Percentiles rank a stretch among this genome's conserved stretches.
Evolutionary conservation across 1,284 basidiomycete species (phyloP).

Genomic region (Ustilago xerochloae): DNA sequence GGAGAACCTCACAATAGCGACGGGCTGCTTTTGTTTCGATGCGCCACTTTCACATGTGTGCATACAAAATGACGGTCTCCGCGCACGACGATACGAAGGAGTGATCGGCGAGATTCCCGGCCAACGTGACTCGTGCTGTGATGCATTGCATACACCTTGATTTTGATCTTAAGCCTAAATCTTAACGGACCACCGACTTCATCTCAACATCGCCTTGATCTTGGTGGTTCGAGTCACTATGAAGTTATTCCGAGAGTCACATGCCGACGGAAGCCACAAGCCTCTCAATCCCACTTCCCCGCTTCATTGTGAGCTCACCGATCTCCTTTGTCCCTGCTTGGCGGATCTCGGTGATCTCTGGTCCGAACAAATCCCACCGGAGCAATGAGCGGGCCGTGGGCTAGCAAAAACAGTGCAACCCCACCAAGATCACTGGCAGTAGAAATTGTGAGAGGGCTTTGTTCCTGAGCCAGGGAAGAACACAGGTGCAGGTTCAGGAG

Average conservation of each 20-base stretch:
- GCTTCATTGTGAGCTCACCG: background rate
- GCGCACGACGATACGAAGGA: background rate
- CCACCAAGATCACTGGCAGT: background rate
- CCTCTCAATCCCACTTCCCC: background rate
- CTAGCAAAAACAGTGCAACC: background rate
- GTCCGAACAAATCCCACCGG: background rate
- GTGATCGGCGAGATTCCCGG: background rate
- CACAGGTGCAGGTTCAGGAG: background rate
- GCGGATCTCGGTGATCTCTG: background rate
- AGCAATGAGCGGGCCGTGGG: background rate
- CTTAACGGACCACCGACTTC: constrained; percentile 7
- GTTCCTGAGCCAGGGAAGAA: background rate
- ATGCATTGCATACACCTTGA: background rate
- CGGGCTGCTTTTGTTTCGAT: background rate
- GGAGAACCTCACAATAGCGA: too few relatives aligned
- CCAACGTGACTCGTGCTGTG: constrained; percentile 3
- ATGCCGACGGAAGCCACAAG: constrained; percentile 1
- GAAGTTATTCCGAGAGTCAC: background rate
- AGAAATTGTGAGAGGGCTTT: background rate
- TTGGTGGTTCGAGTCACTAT: background rate
- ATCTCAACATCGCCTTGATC: background rate
- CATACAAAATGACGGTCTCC: background rate
- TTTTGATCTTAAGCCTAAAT: background rate
- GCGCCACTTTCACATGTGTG: constrained; percentile 2
- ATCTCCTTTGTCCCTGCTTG: background rate